Conservation (phyloP, 306 rosid genomes). For the Lathyrus aphaca region DNA sequence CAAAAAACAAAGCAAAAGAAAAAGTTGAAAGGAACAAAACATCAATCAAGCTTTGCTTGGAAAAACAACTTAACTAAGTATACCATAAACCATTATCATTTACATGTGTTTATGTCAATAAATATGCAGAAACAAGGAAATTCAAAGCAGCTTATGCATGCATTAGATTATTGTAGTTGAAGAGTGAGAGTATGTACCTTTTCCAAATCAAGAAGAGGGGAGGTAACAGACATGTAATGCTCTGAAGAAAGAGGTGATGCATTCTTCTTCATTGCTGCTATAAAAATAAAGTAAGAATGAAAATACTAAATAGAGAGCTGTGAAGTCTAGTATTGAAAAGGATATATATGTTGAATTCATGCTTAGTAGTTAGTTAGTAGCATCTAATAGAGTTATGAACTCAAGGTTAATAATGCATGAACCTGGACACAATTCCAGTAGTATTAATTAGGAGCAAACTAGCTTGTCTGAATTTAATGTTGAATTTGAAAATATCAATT, state of each 20-base stretch:
- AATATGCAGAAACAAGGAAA: no score
- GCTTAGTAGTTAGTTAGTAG: background rate
- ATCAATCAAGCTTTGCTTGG: background rate
- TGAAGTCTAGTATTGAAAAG: background rate
- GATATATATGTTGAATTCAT: background rate
- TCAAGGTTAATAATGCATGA: background rate
- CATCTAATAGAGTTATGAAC: background rate
- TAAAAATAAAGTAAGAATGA: background rate
- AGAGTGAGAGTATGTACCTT: slow-evolving; percentile 51
- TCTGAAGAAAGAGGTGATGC: slow-evolving; percentile 59
- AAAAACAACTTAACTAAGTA: background rate
- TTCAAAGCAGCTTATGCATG: no score
- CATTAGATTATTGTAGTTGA: background rate
- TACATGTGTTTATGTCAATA: background rate
- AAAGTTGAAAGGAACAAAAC: background rate
- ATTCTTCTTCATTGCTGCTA: slow-evolving; percentile 49
- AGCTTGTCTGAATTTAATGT: background rate
- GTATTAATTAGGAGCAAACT: background rate
- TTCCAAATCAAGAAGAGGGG: slow-evolving; percentile 89
- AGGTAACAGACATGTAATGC: slow-evolving; percentile 65
- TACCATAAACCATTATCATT: background rate
- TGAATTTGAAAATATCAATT: background rate
- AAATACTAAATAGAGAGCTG: background rate
- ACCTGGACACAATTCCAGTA: background rate
- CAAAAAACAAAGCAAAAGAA: slow-evolving; percentile 13